Evolutionary conservation across 148 eudicot genomes (phyloP), one percentile per base, ranked within the genome.

Genomic region (Talinum fruticosum): DNA sequence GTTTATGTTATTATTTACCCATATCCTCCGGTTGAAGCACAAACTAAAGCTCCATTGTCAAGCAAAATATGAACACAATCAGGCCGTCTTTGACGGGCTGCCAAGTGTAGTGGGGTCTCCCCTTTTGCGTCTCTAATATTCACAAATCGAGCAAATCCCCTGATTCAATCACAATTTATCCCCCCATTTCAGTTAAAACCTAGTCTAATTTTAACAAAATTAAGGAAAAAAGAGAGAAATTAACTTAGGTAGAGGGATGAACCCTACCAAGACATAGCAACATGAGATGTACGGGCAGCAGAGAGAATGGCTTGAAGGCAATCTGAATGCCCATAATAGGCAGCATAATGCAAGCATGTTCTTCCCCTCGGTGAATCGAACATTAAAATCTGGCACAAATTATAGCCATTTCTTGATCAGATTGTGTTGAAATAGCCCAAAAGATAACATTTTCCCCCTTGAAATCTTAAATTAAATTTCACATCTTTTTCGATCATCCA

Each of bases 41-140:
- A 96, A 30, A 96, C 99, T 29, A 96, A 83, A 78, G 98, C 99
- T 76, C 98, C 99, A 81, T 81, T 84, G 71, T 89, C 98, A 66
- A 96, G 84, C 57, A 96, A 84, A n/a, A 83, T 77, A 87, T 91
- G 98, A 75, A 91, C 95, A 80, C 98, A 96, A 66, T 87, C 87
- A 1, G 99, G 86, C 76, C 90, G 87, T 66, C 91, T 89, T 82
- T 89, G 92, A 80, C 99, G 93, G 33, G 98, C 92, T 2, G 99
- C 99, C 85, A 96, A 86, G 68, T 96, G 99, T 86, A 96, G 84
- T 23, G 99, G 98, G 44, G 99, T 93, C 49, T 94, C 97, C 36
- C 99, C 99, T 86, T 89, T 96, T 49, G 89, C 90, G 83, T 96
- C 99, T 83, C 99, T 96, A 76, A 93, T 89, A 86, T 96, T 96